Percentiles rank a stretch among this genome's conserved stretches.
phyloP scores from a whole-genome alignment of 164 flowering plant genomes.

The Sextonia rubra region DNA sequence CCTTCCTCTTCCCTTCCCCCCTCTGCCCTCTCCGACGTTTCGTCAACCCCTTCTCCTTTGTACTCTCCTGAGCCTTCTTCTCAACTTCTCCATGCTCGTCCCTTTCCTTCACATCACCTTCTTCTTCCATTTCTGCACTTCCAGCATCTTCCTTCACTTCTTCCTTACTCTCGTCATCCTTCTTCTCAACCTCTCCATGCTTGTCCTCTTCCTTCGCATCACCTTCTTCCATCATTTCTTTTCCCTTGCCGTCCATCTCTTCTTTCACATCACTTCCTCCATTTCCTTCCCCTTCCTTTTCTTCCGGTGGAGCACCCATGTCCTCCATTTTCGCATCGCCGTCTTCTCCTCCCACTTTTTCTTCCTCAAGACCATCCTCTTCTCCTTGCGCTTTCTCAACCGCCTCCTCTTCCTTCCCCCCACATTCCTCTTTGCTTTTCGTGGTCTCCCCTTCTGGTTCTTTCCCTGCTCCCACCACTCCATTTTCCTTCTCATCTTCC shows the following conservation, averaged over 20 bases:
- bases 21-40: constrained; percentile 15
- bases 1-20: neutral
- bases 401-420: neutral
- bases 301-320: neutral
- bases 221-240: constrained; percentile 4
- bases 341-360: neutral
- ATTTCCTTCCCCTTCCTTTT: neutral
- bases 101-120: neutral
- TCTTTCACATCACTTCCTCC: neutral
- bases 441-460: neutral
- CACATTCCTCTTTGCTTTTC: constrained; percentile 12
- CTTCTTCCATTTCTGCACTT: neutral
- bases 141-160: neutral
- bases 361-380: neutral
- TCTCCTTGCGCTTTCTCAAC: neutral
- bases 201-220: neutral
- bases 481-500: constrained; percentile 8
- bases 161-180: constrained; percentile 6
- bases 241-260: neutral
- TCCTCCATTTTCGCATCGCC: neutral
- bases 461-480: neutral
- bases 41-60: constrained; percentile 2
- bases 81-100: constrained; percentile 10
- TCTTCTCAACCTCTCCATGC: neutral
- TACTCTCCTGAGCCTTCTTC: constrained; percentile 10